Conservation (phyloP, 805 yeast genomes). For the Candida ovalis region DNA sequence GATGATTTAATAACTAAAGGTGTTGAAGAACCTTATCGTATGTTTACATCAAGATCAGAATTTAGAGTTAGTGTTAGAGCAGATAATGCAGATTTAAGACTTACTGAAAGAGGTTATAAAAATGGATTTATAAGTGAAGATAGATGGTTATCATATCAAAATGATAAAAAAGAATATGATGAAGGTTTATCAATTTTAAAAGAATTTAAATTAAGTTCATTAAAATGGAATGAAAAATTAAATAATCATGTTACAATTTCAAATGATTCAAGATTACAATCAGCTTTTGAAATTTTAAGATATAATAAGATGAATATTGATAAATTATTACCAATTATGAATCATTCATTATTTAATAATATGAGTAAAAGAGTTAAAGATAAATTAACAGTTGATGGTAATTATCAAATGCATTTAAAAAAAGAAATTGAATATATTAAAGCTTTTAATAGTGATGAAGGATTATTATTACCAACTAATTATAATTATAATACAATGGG, state of each 20-base stretch:
- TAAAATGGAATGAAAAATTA: slow-evolving; percentile 57
- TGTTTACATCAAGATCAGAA: slow-evolving; percentile 96
- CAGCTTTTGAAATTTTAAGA: slow-evolving; percentile 71
- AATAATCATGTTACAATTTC: slow-evolving; percentile 42
- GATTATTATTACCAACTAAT: slow-evolving; percentile 61
- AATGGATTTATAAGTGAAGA: slow-evolving; percentile 63
- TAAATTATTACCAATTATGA: slow-evolving; percentile 35
- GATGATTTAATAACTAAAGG: slow-evolving; percentile 96
- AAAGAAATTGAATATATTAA: slow-evolving; percentile 67
- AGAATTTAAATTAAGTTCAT: slow-evolving; percentile 45
- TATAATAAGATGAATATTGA: slow-evolving; percentile 41
- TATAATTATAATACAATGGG: slow-evolving; percentile 57
- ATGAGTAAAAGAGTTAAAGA: slow-evolving; percentile 45
- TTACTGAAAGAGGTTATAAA: slow-evolving; percentile 64
- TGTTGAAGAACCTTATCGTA: slow-evolving; percentile 93
- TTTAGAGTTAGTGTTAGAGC: slow-evolving; percentile 86
- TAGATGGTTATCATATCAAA: slow-evolving; percentile 47
- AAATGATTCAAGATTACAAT: slow-evolving; percentile 48
- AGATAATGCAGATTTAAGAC: slow-evolving; percentile 87
- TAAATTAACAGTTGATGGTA: slow-evolving; percentile 73
- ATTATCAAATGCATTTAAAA: slow-evolving; percentile 73
- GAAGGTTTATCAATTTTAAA: slow-evolving; percentile 44
- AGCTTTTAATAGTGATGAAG: slow-evolving; percentile 84
- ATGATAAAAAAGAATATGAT: slow-evolving; percentile 44
- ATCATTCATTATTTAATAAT: slow-evolving; percentile 19